Percentiles rank a stretch among this genome's conserved stretches.
phyloP scores from a whole-genome alignment of 1,284 basidiomycete genomes.

The Leccinum proximum region DNA sequence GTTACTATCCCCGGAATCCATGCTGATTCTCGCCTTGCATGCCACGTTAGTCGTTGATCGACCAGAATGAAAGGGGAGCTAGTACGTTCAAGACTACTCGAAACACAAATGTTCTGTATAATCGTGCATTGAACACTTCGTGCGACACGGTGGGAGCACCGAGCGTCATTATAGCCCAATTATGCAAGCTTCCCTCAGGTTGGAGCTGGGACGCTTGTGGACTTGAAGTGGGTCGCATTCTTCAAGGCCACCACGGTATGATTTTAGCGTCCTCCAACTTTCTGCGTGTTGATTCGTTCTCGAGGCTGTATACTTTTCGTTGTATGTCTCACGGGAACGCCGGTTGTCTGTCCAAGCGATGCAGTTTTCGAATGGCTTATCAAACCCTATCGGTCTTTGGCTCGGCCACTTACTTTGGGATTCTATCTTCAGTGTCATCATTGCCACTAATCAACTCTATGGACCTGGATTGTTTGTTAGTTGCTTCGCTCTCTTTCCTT shows the following conservation, averaged over 20 bases:
- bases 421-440: slow-evolving; percentile 52
- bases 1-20: too few relatives aligned
- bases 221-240: slow-evolving; percentile 66
- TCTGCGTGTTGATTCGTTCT: background rate
- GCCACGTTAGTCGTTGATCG: too few relatives aligned
- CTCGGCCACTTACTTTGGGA: slow-evolving; percentile 79
- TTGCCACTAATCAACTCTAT: slow-evolving; percentile 63
- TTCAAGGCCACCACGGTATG: slow-evolving; percentile 67
- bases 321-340: slow-evolving; percentile 72
- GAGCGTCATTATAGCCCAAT: slow-evolving; percentile 48
- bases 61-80: too few relatives aligned
- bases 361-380: slow-evolving; percentile 76
- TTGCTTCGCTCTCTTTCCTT: slow-evolving; percentile 9
- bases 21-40: too few relatives aligned
- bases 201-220: slow-evolving; percentile 51
- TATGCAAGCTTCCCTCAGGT: slow-evolving; percentile 55
- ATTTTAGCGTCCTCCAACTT: background rate
- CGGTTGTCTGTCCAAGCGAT: slow-evolving; percentile 72
- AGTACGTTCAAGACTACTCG: too few relatives aligned
- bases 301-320: slow-evolving; percentile 67
- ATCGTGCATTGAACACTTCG: slow-evolving; percentile 50
- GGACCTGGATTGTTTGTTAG: slow-evolving; percentile 68
- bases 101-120: slow-evolving; percentile 58
- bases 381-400: slow-evolving; percentile 73
- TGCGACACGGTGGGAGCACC: slow-evolving; percentile 35